phyloP scores from a whole-genome alignment of 2,329 filamentous ascomycete genomes.

The Aspergillus flavus region DNA sequence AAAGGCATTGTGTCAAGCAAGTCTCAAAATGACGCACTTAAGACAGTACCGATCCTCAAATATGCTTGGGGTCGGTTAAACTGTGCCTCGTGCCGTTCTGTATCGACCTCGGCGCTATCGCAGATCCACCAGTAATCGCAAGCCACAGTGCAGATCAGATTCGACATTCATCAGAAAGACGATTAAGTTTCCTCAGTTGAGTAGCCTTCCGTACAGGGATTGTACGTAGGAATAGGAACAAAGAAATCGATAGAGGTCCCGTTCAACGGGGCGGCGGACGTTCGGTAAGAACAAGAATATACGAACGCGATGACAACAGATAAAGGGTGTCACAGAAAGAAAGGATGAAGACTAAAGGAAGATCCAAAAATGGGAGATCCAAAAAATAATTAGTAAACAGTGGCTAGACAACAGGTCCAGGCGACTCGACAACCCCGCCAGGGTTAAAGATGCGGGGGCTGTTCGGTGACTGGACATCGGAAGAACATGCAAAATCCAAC shows the following conservation, averaged over 20 bases:
- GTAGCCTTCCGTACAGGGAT: not conserved
- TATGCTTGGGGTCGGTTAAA: not conserved
- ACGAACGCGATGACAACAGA: not conserved
- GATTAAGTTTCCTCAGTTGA: not conserved
- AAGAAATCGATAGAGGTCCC: not conserved
- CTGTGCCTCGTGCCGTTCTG: not conserved
- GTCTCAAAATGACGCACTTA: not conserved
- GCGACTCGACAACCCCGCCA: not conserved
- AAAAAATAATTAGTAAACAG: constrained; percentile 1
- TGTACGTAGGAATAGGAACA: not conserved
- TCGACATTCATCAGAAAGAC: not conserved
- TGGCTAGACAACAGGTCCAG: not conserved
- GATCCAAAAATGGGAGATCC: not conserved
- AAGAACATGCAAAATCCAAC: not conserved
- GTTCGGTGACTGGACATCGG: not conserved
- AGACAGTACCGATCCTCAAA: not conserved
- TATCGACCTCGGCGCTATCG: not conserved
- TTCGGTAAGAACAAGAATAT: not conserved
- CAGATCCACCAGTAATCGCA: not conserved
- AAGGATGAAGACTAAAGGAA: not conserved
- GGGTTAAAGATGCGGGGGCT: constrained; percentile 3
- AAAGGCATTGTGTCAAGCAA: constrained; percentile 40
- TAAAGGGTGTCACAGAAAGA: not conserved
- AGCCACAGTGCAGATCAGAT: not conserved
- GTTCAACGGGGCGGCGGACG: not conserved